A percentile compares a stretch with the other conserved stretches of the same genome.
These are phyloP conservation scores for Trichoderma parareesei DNA, from an alignment of 495 filamentous ascomycete genomes.

Conservation along the genomic window DNA sequence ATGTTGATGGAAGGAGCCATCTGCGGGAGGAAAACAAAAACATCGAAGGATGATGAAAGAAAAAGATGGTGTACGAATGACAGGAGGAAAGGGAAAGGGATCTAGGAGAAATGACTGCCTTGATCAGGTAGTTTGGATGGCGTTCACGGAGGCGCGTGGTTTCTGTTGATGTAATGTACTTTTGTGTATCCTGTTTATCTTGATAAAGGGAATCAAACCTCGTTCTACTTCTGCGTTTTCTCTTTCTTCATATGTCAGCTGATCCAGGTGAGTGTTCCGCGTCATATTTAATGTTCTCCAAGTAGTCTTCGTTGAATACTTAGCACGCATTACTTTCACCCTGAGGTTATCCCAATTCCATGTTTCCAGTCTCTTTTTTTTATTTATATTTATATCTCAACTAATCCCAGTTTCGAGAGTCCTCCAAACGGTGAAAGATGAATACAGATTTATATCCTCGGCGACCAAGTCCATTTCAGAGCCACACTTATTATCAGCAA, in stretches of 20 bases:
- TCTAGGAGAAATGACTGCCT: too few relatives aligned
- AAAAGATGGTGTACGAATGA: slow-evolving; percentile 5
- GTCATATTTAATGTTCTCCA: too few relatives aligned
- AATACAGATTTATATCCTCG: background rate
- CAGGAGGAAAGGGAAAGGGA: background rate
- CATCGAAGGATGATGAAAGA: background rate
- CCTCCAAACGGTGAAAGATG: background rate
- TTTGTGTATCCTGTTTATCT: too few relatives aligned
- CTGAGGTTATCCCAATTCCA: background rate
- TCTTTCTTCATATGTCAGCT: too few relatives aligned
- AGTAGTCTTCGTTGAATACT: too few relatives aligned
- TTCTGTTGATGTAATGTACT: background rate
- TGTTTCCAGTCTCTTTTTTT: background rate
- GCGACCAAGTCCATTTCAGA: background rate
- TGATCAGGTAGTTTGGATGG: background rate
- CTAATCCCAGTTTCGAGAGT: background rate
- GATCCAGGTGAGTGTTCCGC: too few relatives aligned
- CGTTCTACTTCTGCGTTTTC: too few relatives aligned
- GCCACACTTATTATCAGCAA: background rate
- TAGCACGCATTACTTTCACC: too few relatives aligned
- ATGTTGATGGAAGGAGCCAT: background rate
- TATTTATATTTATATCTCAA: background rate
- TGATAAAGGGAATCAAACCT: background rate
- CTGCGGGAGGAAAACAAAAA: background rate
- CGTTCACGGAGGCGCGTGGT: slow-evolving; percentile 4